Base-by-base conservation (phyloP, 768 basidiomycete species). In the Tylopilus balloui region DNA sequence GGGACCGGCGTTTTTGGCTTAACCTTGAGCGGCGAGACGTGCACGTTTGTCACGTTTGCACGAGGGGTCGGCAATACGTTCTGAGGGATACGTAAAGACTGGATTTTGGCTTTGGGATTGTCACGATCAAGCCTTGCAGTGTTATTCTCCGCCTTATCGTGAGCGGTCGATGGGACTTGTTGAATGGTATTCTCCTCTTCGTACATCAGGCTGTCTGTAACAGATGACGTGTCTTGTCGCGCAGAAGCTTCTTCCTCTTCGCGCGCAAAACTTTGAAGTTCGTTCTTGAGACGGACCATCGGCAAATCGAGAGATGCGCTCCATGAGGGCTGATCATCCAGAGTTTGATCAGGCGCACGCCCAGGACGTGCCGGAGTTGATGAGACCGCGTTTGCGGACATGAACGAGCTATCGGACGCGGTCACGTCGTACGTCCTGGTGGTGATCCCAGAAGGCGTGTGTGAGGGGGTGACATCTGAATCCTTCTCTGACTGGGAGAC, bases 271-370 rank as follows among this genome's bases (percentile, higher is more conserved):
- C 75, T 75, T 48, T 77, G 77, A 1, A 88, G 69, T 38, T 86
- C 80, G 34, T 79, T 73, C 55, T 80, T 81, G 47, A 88, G 73
- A 19, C 81, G 77, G 21, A 81, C 75, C 35, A 90, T 75, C 7
- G 91, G 88, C 0, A 83, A 84, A 62, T 90, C 86, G 51, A 91
- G 61, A 4, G 86, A 84, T 6, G 76, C 72, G n/a, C 77, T 76
- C 87, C 87, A 92, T 13, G 84, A 84, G 2, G 81, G 75, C 11
- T 75, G 76, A 25, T 78, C 74, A 13, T 74, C 74, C 6, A 64
- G 54, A 19, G 75, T 76, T 39, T 58, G 73, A 52, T 75, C 64
- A 34, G 72, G 57, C 6, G 55, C 45, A 48, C 54, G 48, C 37
- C 50, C 53, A 37, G 64, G 59, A 45, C 68, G 67, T 9, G 86